A percentile compares a stretch with the other conserved stretches of the same genome.
Conservation (phyloP, 23 red algal species). For the Gracilaria caudata region DNA sequence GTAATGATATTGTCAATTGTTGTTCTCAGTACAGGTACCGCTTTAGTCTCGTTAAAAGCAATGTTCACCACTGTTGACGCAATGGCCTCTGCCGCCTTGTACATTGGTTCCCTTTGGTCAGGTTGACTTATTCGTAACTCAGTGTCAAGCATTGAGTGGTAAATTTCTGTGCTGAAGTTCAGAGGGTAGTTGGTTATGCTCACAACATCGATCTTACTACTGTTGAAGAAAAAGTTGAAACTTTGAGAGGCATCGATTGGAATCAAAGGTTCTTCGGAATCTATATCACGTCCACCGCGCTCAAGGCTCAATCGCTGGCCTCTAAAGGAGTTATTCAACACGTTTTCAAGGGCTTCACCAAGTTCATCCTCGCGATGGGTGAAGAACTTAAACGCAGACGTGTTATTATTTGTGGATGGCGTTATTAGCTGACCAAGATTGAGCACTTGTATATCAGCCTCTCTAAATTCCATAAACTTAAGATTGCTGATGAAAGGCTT, state of each 20-base stretch:
- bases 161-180: conserved; percentile 43
- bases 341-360: not conserved
- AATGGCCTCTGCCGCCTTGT: conserved; percentile 32
- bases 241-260: conserved; percentile 61
- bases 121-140: conserved; percentile 5
- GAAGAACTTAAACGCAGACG: not conserved
- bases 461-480: conserved; percentile 64
- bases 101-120: conserved; percentile 18
- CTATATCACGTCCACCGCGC: not conserved
- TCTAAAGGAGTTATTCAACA: not conserved
- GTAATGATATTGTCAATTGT: conserved; percentile 53
- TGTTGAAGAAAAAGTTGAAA: conserved; percentile 20
- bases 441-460: conserved; percentile 9
- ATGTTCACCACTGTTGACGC: conserved; percentile 34
- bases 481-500: conserved; percentile 49
- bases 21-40: not conserved
- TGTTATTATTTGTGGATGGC: conserved; percentile 11
- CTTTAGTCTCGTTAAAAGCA: conserved; percentile 2
- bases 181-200: conserved; percentile 45
- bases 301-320: not conserved
- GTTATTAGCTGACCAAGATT: conserved; percentile 57
- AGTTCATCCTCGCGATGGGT: conserved; percentile 1
- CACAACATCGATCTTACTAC: conserved; percentile 28
- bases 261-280: not conserved
- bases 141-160: conserved; percentile 57